phyloP scores from a whole-genome alignment of 106 monocot species.

The Allium sativum region DNA sequence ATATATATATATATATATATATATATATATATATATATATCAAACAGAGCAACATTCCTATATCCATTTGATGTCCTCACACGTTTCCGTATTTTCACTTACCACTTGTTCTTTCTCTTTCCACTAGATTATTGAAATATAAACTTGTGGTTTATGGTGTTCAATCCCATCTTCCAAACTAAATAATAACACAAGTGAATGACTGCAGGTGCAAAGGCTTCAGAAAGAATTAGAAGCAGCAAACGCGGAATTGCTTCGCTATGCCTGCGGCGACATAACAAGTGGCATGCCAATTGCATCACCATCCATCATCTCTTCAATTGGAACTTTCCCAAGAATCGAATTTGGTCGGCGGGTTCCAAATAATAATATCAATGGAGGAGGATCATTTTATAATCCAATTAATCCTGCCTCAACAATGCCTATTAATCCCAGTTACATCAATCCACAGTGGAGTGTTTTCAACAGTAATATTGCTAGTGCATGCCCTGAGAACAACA shows the following conservation, averaged over 20 bases:
- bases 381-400: background rate
- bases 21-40: too few species aligned
- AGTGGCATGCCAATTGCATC: slow-evolving; percentile 1
- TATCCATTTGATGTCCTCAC: too few species aligned
- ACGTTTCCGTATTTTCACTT: too few species aligned
- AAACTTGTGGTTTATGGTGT: too few species aligned
- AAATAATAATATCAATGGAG: slow-evolving; percentile 3
- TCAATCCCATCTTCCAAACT: too few species aligned
- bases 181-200: too few species aligned
- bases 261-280: slow-evolving; percentile 16
- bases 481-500: background rate
- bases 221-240: slow-evolving; percentile 47
- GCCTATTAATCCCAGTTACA: background rate
- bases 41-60: too few species aligned
- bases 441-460: too few species aligned
- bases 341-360: slow-evolving; percentile 3
- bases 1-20: too few species aligned
- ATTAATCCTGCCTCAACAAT: background rate
- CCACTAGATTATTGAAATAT: too few species aligned
- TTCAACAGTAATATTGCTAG: background rate
- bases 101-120: too few species aligned
- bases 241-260: slow-evolving; percentile 40
- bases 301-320: background rate
- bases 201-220: slow-evolving; percentile 18
- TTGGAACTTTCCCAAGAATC: slow-evolving; percentile 3